Evolutionary conservation across 169 alveolate genomes (phyloP), one percentile per base, ranked within the genome.

Genomic region (Plasmodium relictum): DNA sequence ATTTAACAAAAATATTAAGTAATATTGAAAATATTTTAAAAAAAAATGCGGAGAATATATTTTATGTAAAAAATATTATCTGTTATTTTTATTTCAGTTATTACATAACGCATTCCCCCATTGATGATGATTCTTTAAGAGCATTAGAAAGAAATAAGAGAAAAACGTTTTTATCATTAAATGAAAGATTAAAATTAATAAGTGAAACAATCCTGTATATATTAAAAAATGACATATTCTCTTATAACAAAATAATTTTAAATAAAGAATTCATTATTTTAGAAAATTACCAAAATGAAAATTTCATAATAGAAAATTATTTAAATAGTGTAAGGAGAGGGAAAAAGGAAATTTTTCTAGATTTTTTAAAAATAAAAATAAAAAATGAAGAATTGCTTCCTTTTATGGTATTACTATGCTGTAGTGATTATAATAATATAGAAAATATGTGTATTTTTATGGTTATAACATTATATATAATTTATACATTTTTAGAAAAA

Each of bases 401-500:
- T 18, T 39, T 66, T 39, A 42, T 66, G 59, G 3, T 24, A 8
- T 4, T 66, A 39, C 18, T 66, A 26, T 16, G 74, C 31, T 66
- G 74, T 12, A 66, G 74, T 48, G 39, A 50, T 8, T 24, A 66
- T 37, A 39, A 66, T n/a, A 26, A 66, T 26, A 8, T 20, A 14
- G 74, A 66, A 66, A 66, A 66, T 37, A 50, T 66, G 9, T 48
- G 16, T 9, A 66, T 66, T 24, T 42, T 66, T 39, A 18, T 18
- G 74, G 14, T 26, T 20, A 66, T 66, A 66, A 66, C 58, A 3
- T 50, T 24, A n/a, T 66, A 66, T 24, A 8, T 66, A 66, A 14
- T 66, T 42, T 66, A 66, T 54, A 66, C 74, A 18, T 66, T 26
- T 66, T 39, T 66, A 18, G 22, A 66, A 66, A 66, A 66, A 26